Evolutionary conservation across 768 basidiomycete species (phyloP).

Genomic region (Boletus subcaerulescens): DNA sequence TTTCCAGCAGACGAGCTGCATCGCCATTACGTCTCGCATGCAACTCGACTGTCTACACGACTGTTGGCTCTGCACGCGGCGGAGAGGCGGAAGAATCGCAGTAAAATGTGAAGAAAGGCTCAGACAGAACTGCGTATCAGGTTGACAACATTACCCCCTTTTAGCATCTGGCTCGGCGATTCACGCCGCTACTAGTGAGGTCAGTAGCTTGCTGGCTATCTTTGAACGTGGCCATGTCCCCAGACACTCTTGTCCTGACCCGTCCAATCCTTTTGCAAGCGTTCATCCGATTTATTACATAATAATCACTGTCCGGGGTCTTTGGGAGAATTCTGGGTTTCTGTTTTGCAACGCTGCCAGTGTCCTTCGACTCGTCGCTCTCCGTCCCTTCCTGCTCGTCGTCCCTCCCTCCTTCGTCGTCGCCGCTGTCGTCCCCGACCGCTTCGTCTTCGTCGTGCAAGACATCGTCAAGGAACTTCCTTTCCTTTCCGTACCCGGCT

Average conservation of each 20-base stretch:
- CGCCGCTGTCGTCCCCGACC: conserved; percentile 15
- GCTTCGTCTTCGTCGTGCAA: conserved; percentile 25
- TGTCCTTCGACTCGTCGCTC: conserved; percentile 32
- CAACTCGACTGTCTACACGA: too few relatives aligned
- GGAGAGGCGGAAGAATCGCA: too few relatives aligned
- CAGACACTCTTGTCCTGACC: conserved; percentile 2
- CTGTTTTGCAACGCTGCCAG: conserved; percentile 33
- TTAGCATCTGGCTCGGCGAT: neutral
- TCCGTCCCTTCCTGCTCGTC: conserved; percentile 30
- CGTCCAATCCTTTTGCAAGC: too few relatives aligned
- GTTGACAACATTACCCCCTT: too few relatives aligned
- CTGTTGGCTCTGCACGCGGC: too few relatives aligned
- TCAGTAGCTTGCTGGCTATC: neutral
- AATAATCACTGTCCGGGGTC: conserved; percentile 26
- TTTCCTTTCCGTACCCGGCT: conserved; percentile 31
- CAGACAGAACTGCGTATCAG: too few relatives aligned
- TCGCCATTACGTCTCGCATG: too few relatives aligned
- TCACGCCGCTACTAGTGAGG: neutral
- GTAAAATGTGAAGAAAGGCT: too few relatives aligned
- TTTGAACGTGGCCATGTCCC: neutral
- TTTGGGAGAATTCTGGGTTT: conserved; percentile 35
- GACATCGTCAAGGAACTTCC: conserved; percentile 16
- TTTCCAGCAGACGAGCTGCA: too few relatives aligned
- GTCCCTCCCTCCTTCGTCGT: conserved; percentile 25
- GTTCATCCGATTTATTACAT: conserved; percentile 6